These are phyloP conservation scores for Phylloporus sp. DNA, from an alignment of 768 basidiomycete genomes.

Conservation along the genomic window DNA sequence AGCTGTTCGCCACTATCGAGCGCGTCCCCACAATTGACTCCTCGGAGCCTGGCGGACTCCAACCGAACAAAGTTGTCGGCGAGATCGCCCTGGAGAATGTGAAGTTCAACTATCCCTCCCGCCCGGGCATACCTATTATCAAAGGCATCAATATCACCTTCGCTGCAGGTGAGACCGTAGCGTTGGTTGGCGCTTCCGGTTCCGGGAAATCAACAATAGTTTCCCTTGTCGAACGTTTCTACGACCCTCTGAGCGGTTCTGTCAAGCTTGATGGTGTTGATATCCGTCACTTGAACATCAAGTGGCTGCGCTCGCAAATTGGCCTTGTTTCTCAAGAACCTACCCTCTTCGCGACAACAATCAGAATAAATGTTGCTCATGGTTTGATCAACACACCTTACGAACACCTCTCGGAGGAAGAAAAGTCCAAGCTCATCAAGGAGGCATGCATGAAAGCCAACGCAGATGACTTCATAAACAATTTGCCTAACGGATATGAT, in stretches of 20 bases:
- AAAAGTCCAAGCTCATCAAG: too few species aligned
- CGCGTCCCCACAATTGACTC: constrained; percentile 86
- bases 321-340: too few species aligned
- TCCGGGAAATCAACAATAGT: constrained; percentile 77
- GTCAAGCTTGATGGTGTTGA: constrained; percentile 62
- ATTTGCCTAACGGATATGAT: constrained; percentile 77
- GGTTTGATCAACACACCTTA: too few species aligned
- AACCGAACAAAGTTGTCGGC: constrained; percentile 64
- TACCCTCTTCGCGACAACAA: too few species aligned
- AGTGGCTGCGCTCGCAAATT: too few species aligned
- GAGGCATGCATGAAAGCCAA: constrained; percentile 87
- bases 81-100: constrained; percentile 71
- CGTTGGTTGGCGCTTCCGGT: constrained; percentile 75
- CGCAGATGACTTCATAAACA: constrained; percentile 79
- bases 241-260: constrained; percentile 66
- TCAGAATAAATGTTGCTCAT: too few species aligned
- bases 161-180: constrained; percentile 71
- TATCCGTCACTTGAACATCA: too few species aligned
- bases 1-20: constrained; percentile 83
- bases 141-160: constrained; percentile 64
- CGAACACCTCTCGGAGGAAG: too few species aligned
- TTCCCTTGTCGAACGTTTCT: constrained; percentile 81
- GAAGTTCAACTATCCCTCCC: constrained; percentile 81
- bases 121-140: constrained; percentile 72
- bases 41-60: constrained; percentile 56